Evolutionary conservation across 805 yeast genomes (phyloP).

Genomic region (Candida tibetensis): DNA sequence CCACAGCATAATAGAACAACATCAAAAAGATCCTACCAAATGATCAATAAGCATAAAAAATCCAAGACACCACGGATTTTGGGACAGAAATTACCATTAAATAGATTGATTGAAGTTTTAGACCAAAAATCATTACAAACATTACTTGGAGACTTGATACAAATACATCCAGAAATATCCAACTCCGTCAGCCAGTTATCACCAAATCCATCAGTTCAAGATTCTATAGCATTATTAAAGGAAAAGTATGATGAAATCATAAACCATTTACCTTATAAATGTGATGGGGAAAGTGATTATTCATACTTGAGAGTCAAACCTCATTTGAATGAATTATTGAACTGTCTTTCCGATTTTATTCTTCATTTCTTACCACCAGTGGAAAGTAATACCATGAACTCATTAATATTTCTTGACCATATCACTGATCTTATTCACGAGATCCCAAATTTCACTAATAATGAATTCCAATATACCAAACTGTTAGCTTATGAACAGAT

Average conservation of each 20-base stretch:
- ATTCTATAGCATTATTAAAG: slow-evolving; percentile 50
- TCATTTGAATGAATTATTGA: slow-evolving; percentile 62
- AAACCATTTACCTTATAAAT: slow-evolving; percentile 66
- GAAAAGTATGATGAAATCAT: slow-evolving; percentile 45
- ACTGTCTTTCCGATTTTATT: slow-evolving; percentile 71
- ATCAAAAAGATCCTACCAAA: slow-evolving; percentile 2
- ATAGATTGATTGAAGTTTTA: slow-evolving; percentile 65
- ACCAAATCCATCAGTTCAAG: slow-evolving; percentile 56
- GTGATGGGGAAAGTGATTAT: slow-evolving; percentile 70
- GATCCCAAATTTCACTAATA: slow-evolving; percentile 63
- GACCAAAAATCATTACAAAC: slow-evolving; percentile 54
- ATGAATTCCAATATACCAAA: slow-evolving; percentile 52
- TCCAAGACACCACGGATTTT: slow-evolving; percentile 42
- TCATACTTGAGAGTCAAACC: slow-evolving; percentile 73
- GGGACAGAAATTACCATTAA: slow-evolving; percentile 62
- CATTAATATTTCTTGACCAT: slow-evolving; percentile 61
- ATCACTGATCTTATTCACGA: slow-evolving; percentile 58
- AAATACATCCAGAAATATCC: slow-evolving; percentile 60
- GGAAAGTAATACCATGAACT: slow-evolving; percentile 50
- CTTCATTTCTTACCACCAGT: slow-evolving; percentile 70
- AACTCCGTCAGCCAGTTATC: slow-evolving; percentile 49
- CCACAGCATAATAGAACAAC: slow-evolving; percentile 4
- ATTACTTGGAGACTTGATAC: slow-evolving; percentile 52
- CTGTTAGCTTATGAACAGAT: slow-evolving; percentile 59
- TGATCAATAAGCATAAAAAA: slow-evolving; percentile 20